Percentiles rank a stretch among this genome's conserved stretches.
These are phyloP conservation scores for Emergomyces africanus DNA, from an alignment of 2,329 filamentous ascomycete species.

Conservation along the genomic window DNA sequence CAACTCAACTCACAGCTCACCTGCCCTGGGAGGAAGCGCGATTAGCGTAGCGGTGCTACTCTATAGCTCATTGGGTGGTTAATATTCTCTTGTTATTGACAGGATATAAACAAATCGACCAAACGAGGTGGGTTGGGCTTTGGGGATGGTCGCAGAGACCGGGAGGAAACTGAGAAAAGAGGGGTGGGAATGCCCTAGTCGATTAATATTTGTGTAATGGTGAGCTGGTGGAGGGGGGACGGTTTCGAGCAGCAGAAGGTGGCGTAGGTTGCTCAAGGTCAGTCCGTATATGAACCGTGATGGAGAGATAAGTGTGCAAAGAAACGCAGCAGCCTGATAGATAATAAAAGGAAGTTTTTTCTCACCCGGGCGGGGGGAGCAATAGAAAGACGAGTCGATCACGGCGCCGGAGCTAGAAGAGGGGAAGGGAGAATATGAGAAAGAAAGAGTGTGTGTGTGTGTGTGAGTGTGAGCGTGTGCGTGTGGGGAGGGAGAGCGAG, in stretches of 20 bases:
- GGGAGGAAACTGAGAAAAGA: background rate
- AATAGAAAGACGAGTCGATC: constrained; percentile 6
- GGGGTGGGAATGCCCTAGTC: background rate
- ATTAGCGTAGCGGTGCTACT: background rate
- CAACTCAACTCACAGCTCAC: background rate
- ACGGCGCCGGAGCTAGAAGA: constrained; percentile 7
- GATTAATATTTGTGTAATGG: constrained; percentile 6
- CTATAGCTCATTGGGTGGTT: background rate
- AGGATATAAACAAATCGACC: constrained; percentile 14
- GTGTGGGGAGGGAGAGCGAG: background rate
- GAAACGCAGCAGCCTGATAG: constrained; percentile 5
- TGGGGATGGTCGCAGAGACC: constrained; percentile 1
- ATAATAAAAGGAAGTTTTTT: background rate
- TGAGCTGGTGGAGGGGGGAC: constrained; percentile 11
- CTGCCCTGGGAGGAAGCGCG: background rate
- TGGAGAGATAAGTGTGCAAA: constrained; percentile 8
- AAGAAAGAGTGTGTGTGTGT: constrained; percentile 1
- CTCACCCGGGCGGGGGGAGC: background rate
- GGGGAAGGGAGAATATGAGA: constrained; percentile 11
- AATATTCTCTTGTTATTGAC: constrained; percentile 16
- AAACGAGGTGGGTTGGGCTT: constrained; percentile 4
- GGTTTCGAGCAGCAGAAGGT: constrained; percentile 5
- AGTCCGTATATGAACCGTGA: constrained; percentile 1
- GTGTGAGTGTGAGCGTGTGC: constrained; percentile 4
- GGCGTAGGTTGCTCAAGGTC: background rate